Conservation (phyloP, 78 protist species). For the slime mould (Dictyostelium discoideum) region DNA sequence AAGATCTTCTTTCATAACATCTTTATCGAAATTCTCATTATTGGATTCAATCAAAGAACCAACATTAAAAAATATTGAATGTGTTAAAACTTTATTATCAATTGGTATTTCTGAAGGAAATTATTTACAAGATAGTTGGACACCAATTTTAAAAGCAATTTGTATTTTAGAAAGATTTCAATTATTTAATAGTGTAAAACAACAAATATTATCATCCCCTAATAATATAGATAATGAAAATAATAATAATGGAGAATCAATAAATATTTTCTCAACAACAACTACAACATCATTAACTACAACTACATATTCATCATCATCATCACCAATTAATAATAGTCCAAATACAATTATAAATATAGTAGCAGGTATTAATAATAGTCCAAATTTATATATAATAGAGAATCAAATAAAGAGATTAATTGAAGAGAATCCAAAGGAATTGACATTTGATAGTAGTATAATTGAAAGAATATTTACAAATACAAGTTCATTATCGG, state of each 20-base stretch:
- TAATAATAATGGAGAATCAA: neutral
- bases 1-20: slow-evolving; percentile 94
- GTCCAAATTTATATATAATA: slow-evolving; percentile 1
- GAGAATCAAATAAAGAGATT: slow-evolving; percentile 1
- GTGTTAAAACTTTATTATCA: slow-evolving; percentile 85
- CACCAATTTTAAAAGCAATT: slow-evolving; percentile 80
- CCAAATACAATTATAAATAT: neutral
- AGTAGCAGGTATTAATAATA: neutral
- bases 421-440: slow-evolving; percentile 61
- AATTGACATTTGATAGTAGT: slow-evolving; percentile 32
- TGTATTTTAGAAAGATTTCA: slow-evolving; percentile 91
- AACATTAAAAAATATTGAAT: slow-evolving; percentile 89
- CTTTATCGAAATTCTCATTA: slow-evolving; percentile 93
- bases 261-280: slow-evolving; percentile 8
- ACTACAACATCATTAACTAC: neutral
- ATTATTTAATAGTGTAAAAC: slow-evolving; percentile 42
- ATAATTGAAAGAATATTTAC: slow-evolving; percentile 80
- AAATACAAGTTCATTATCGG: slow-evolving; percentile 37
- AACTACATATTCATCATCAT: neutral
- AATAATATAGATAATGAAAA: neutral
- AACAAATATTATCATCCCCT: neutral
- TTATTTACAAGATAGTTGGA: slow-evolving; percentile 90
- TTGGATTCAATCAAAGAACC: slow-evolving; percentile 81
- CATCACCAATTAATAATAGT: neutral
- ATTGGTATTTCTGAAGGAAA: slow-evolving; percentile 94